Evolutionary conservation across 2,329 filamentous ascomycete genomes (phyloP), one percentile per base, ranked within the genome.

Genomic region (Diaporthe amygdali): DNA sequence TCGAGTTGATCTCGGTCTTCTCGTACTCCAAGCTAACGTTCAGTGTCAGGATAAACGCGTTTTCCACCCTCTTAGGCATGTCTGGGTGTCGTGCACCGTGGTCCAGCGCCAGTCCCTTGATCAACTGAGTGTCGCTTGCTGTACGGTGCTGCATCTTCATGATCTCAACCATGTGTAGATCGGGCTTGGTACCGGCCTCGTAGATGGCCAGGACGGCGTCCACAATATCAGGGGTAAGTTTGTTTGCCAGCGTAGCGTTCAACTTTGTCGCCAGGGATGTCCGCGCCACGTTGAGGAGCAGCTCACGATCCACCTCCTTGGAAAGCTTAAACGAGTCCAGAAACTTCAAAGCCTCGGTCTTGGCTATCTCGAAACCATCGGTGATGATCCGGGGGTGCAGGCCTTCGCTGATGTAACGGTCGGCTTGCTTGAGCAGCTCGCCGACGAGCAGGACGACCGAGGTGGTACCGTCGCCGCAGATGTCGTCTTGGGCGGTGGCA

Each of bases 91-190:
- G 91, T 15, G 96, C 95, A 76, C 96, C 96, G 82, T 99, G 96
- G 79, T 99, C 96, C 73, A 99, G 86, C 12, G 94, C 96, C 71
- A 99, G 88, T 72, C 96, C 96, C 75, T 93, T 91, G 82, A 99
- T 98, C 72, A 99, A 90, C 83, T 97, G 95, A 70, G 96, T 99
- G 82, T 99, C 96, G 39, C 96, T 94, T 71, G 96, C 95, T 66
- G 94, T 95, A 77, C 96, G 93, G 86, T 99, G 96, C 86, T 99
- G 96, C 96, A 99, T 98, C 82, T 97, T 98, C 96, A 99, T 99
- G 78, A 99, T 98, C 84, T 99, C 96, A 76, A 99, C 89, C 96
- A 99, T 99, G 87, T 98, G 96, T 79, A 99, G 84, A 84, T 99
- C 96, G 70, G 97, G 97, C 86, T 98, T 98, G 74, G 90, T 91